Evolutionary conservation across 768 basidiomycete genomes (phyloP), one percentile per base, ranked within the genome.

Genomic region (Pluteus cervinus): DNA sequence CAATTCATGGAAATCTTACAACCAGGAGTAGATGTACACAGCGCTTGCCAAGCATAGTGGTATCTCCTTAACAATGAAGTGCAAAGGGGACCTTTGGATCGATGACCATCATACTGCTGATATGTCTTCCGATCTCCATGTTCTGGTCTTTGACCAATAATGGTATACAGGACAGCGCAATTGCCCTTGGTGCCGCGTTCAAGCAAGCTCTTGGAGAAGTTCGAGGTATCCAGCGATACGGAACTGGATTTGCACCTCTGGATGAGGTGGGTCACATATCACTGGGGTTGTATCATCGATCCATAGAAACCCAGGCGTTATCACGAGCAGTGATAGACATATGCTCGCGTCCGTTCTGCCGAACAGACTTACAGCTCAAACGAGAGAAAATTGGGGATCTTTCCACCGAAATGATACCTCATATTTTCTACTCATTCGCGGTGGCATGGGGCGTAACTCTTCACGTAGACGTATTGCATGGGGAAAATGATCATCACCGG

Each of bases 61-160:
- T 41, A 86, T 96, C 79, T 92, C 90, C 0, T 67, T 99, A 44
- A 78, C 74, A 14, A 73, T 99, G 66, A 83, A 85, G 49, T 97
- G 92, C 61, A 80, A 86, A 54, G 96, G 96, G 26, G 96, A 99
- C 58, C 71, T 98, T 6, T 88, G 84, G 77, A 96, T 98, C 42
- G 96, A 99, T 62, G 96, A 99, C 63, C 96, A 98, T 53, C 96
- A 99, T 63, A 90, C 93, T 32, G 90, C 94, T 75, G 96, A 99
- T 86, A 78, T 81, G 83, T 80, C 33, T 32, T n/a, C 21, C 18
- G 29, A 9, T 33, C 20, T 23, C 10, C 28, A 21, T 24, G 5
- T 33, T 29, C 18, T 31, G 7, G 35, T 29, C 35, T 21, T 16
- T 22, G 24, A 36, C 46, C 55, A 47, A 54, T 23, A 29, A 45